Base-by-base conservation (phyloP, 257 asterid genomes). In the Ilex asprella region DNA sequence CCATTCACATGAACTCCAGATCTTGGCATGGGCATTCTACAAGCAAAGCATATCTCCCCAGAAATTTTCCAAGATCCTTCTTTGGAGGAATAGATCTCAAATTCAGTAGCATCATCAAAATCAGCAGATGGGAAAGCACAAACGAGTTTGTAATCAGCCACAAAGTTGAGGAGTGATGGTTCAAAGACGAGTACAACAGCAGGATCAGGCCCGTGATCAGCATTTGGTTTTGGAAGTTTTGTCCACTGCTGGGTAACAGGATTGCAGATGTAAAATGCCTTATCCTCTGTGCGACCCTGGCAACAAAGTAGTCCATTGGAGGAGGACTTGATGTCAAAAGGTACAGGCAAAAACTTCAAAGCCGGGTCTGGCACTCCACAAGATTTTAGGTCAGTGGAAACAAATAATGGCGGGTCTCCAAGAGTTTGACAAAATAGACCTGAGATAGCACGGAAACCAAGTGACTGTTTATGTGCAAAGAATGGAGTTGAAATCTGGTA, bases 291-390 rank as follows among this genome's bases (percentile, higher is more conserved):
- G 30, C 30, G 47, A 31, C 82, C 78, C 64, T 73, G 84, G 72
- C 89, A 80, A 54, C 79, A 73, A 51, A 82, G 73, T 56, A 82
- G 74, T 64, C 89, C 86, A 70, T 77, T 79, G 10, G 84, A 73
- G 21, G 89, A 75, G 39, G 86, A 78, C 71, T 39, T 64, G 41
- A 82, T 66, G 41, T 63, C 76, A 69, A 82, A 82, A 58, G 79
- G 77, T 39, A 65, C 86, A 29, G 86, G 89, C 57, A 82, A 56
- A 70, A 82, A 80, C 13, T 58, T 51, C 53, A 82, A 59, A 31
- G 43, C 30, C 15, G 84, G 81, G 59, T 80, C 84, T n/a, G 89
- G 86, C 44, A 82, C 77, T 30, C 86, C 89, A 68, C 77, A 79
- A 52, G 77, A 57, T 30, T 27, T 58, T 44, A 68, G 44, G n/a